Base-by-base conservation (phyloP, 805 yeast species). In the Metschnikowia kunwiensis region DNA sequence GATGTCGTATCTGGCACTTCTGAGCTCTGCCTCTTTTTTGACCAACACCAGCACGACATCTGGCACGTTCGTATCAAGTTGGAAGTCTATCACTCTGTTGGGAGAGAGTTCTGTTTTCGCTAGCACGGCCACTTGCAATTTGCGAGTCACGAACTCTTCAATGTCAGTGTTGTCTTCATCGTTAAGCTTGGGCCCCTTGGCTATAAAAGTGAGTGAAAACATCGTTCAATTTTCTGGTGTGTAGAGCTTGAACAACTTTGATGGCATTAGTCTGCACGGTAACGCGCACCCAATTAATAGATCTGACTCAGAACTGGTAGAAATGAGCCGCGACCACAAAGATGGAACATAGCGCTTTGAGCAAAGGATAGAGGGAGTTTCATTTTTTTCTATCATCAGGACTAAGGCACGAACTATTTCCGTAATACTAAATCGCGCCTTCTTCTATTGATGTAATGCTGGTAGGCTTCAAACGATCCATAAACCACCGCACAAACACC, bases 1-100 rank as follows among this genome's bases (percentile, higher is more conserved):
- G 7, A 66, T 43, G 47, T 66, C 73, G 39, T 47, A 60, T 1
- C 32, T 24, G 5, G 26, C 34, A 3, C 18, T 14, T 5, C 15
- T 24, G 7, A n/a, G 23, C 28, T 40, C 48, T 9, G 40, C 30
- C 15, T 42, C 36, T 21, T 36, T 44, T 16, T 34, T 44, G 14
- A 50, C 34, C 10, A 40, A 14, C 5, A 44, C 20, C 21, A 20
- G 26, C 21, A 42, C 43, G 21, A 38, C 34, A 7, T 43, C 52
- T 8, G 53, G 48, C 16, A 32, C 40, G 13, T 38, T 32, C 13
- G 49, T 32, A 18, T 41, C 40, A 17, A 53, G 38, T 11, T 27
- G 30, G 32, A 37, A 50, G 31, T 53, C 58, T 5, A 50, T 33
- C 23, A 42, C 53, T 36, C 53, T 34, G 38, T 37, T 36, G 10